phyloP scores from a whole-genome alignment of 2,329 filamentous ascomycete genomes.

The Diaporthe caulivora region DNA sequence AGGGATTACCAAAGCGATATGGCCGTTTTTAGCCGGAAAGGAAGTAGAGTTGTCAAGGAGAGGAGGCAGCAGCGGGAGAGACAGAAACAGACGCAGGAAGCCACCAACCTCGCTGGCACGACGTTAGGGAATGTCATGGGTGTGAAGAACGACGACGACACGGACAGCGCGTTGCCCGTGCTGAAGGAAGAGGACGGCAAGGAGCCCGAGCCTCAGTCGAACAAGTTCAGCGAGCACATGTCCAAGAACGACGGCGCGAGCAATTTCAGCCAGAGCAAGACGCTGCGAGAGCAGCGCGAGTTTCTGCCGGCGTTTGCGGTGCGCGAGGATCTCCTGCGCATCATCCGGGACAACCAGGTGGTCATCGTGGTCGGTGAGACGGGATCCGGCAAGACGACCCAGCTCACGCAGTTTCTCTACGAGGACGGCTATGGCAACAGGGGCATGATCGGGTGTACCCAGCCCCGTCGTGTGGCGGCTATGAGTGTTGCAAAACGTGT shows the following conservation, averaged over 20 bases:
- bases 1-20: slow-evolving; percentile 96
- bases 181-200: slow-evolving; percentile 76
- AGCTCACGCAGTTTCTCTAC: slow-evolving; percentile 94
- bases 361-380: slow-evolving; percentile 97
- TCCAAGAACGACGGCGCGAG: slow-evolving; percentile 90
- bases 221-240: slow-evolving; percentile 91
- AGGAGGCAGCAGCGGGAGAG: slow-evolving; percentile 91
- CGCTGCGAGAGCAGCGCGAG: slow-evolving; percentile 89
- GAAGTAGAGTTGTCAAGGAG: slow-evolving; percentile 92
- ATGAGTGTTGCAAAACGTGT: slow-evolving; percentile 99
- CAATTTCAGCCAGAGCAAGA: slow-evolving; percentile 93
- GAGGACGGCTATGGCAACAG: slow-evolving; percentile 92
- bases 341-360: slow-evolving; percentile 97
- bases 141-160: slow-evolving; percentile 91
- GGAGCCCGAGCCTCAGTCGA: slow-evolving; percentile 49
- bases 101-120: slow-evolving; percentile 92
- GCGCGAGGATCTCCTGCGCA: slow-evolving; percentile 88
- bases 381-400: slow-evolving; percentile 96
- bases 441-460: slow-evolving; percentile 96
- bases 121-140: slow-evolving; percentile 95
- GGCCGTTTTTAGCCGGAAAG: slow-evolving; percentile 97
- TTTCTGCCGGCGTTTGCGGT: slow-evolving; percentile 97
- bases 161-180: slow-evolving; percentile 87
- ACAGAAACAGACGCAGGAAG: slow-evolving; percentile 93
- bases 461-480: slow-evolving; percentile 94